phyloP scores from a whole-genome alignment of 2,329 filamentous ascomycete species.

The Colletotrichum tropicicola region DNA sequence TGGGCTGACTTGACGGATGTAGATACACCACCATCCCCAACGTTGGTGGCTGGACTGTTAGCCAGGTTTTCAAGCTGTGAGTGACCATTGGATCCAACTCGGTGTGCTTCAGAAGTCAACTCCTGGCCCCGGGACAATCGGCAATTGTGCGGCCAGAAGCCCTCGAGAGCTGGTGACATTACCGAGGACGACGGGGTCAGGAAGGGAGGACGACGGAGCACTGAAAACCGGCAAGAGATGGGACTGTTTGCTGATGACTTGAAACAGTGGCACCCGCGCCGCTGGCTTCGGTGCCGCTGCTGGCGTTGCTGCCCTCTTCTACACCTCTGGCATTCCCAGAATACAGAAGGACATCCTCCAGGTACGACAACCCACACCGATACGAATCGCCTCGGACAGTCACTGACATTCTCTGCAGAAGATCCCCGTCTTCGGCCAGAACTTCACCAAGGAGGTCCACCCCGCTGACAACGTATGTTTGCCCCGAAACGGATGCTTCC shows the following conservation, averaged over 20 bases:
- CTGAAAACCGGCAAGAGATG: neutral
- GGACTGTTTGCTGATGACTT: neutral
- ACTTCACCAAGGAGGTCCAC: slow-evolving; percentile 63
- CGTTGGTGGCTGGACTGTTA: slow-evolving; percentile 60
- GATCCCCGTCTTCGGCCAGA: slow-evolving; percentile 60
- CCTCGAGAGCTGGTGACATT: neutral
- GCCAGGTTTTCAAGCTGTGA: slow-evolving; percentile 61
- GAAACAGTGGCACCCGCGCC: slow-evolving; percentile 57
- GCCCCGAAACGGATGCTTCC: too few species aligned
- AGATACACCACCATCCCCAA: slow-evolving; percentile 70
- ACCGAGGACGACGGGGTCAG: neutral
- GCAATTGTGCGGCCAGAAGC: neutral
- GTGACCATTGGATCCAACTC: slow-evolving; percentile 37
- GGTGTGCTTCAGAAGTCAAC: too few species aligned
- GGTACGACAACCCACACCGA: slow-evolving; percentile 44
- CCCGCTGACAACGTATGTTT: slow-evolving; percentile 70
- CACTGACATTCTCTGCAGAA: slow-evolving; percentile 48
- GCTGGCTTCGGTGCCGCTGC: slow-evolving; percentile 67
- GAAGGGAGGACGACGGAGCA: neutral
- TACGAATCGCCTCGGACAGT: slow-evolving; percentile 34
- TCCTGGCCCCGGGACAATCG: neutral
- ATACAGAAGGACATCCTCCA: slow-evolving; percentile 67
- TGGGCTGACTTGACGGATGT: slow-evolving; percentile 38
- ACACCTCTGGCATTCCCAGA: slow-evolving; percentile 68
- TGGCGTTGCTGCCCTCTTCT: slow-evolving; percentile 67